A percentile compares a stretch with the other conserved stretches of the same genome.
These are phyloP conservation scores for Phytophthora foliorum DNA, from an alignment of 352 stramenopile genomes.

Conservation along the genomic window DNA sequence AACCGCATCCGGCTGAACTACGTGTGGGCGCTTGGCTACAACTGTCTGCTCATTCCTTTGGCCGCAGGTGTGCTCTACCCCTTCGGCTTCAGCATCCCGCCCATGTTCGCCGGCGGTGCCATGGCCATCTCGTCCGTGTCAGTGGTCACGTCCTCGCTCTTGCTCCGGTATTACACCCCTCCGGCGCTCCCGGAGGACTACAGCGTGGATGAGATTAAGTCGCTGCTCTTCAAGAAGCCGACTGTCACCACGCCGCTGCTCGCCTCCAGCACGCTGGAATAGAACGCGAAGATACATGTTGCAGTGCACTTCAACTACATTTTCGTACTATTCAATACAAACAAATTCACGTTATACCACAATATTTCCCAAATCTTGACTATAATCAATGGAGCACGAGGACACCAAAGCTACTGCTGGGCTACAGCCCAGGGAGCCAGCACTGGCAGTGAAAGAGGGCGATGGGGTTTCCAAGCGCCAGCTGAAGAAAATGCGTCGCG, in stretches of 20 bases:
- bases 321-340: constrained; percentile 24
- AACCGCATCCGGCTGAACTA: constrained; percentile 98
- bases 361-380: constrained; percentile 2
- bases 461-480: constrained; percentile 52
- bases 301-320: constrained; percentile 26
- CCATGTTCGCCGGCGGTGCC: constrained; percentile 95
- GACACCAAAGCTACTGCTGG: not conserved
- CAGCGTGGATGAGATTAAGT: constrained; percentile 74
- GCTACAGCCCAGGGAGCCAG: too few relatives aligned
- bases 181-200: constrained; percentile 73
- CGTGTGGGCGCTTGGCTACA: constrained; percentile 98
- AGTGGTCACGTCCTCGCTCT: constrained; percentile 95
- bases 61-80: constrained; percentile 98
- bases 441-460: constrained; percentile 15
- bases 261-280: constrained; percentile 72
- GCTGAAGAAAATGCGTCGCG: constrained; percentile 53
- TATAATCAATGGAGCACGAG: constrained; percentile 32
- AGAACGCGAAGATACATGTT: constrained; percentile 29
- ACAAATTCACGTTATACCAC: constrained; percentile 16
- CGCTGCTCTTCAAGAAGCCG: constrained; percentile 86
- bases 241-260: constrained; percentile 77
- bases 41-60: constrained; percentile 97
- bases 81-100: constrained; percentile 94
- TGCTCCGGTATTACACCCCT: constrained; percentile 93
- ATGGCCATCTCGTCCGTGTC: constrained; percentile 98